Percentiles rank a stretch among this genome's conserved stretches.
Conservation (phyloP, 2,329 filamentous ascomycete genomes). For the Calonectria naviculata region DNA sequence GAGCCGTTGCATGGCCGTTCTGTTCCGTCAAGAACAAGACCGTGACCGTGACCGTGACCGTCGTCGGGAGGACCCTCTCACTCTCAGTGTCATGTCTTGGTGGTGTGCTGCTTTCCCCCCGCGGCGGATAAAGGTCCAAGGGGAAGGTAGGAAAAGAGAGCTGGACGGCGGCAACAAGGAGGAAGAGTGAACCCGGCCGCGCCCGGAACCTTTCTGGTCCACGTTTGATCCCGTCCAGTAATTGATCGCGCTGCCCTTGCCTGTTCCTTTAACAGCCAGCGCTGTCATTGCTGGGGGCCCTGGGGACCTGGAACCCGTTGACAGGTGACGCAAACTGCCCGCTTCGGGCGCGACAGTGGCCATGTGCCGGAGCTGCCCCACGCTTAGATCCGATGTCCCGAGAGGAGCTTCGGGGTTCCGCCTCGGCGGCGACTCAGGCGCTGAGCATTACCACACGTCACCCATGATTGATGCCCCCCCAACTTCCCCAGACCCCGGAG, state of each 20-base stretch:
- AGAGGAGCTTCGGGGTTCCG: constrained; percentile 39
- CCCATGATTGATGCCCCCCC: neutral
- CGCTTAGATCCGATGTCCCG: constrained; percentile 42
- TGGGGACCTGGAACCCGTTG: neutral
- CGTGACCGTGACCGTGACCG: constrained; percentile 35
- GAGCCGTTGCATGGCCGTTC: constrained; percentile 46
- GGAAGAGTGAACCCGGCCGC: constrained; percentile 21
- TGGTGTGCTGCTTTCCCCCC: neutral
- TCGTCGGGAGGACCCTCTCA: constrained; percentile 29
- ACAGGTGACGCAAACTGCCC: constrained; percentile 18
- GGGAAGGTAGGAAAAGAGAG: neutral
- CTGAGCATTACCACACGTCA: neutral
- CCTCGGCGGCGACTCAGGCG: constrained; percentile 30
- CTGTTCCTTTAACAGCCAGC: neutral
- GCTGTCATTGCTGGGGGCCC: neutral
- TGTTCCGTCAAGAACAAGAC: constrained; percentile 33
- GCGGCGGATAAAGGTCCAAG: constrained; percentile 5
- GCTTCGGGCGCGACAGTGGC: constrained; percentile 8
- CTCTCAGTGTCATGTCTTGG: constrained; percentile 29
- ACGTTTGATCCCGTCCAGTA: constrained; percentile 15
- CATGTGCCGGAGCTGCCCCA: constrained; percentile 28
- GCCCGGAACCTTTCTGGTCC: constrained; percentile 31
- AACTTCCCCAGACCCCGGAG: neutral
- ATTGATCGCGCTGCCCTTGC: neutral
- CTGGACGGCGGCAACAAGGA: constrained; percentile 18